Evolutionary conservation across 768 basidiomycete species (phyloP), one percentile per base, ranked within the genome.

Genomic region (Panaeolus papilionaceus): DNA sequence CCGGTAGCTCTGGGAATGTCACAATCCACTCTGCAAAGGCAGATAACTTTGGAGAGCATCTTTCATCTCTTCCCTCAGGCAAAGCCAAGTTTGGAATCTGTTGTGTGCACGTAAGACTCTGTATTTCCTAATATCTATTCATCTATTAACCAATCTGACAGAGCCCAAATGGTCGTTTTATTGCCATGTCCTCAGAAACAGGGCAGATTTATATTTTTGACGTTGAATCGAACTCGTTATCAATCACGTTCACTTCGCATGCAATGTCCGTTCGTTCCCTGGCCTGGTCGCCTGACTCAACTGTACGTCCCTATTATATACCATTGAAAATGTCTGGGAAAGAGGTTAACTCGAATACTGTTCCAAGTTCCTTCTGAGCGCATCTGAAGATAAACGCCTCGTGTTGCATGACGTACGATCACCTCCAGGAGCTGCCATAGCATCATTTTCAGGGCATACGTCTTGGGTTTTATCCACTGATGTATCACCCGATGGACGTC

Each of bases 131-230:
- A 23, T 23, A 49, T 7, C n/a, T 6, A 23, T 49, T 61, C 2
- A 49, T 47, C 45, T 63, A 62, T 38, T 39, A 18, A 38, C 16
- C 42, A 23, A 42, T 49, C 38, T 12, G 51, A 66, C 75, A 97
- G 96, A 96, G 93, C 72, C 95, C 96, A 14, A 94, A 97, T 74
- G 95, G 96, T 47, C 85, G 85, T 70, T 87, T 88, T 49, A 79
- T 98, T 61, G 96, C 93, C 16, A 83, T 97, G 70, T 88, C 94
- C 3, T 88, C 90, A 9, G 95, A 97, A 77, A 85, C 88, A 1
- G 96, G 96, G n/a, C 92, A 95, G 72, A 91, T 97, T 64, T 93
- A 88, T 76, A 82, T 98, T 51, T 92, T 96, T 69, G 95, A 97
- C 76, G 76, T 92, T 44, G 91, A 92, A 75, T 84, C 91, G 2